Evolutionary conservation across 345 rosid species (phyloP), one percentile per base, ranked within the genome.

Genomic region (Pseudoturritis turrita): DNA sequence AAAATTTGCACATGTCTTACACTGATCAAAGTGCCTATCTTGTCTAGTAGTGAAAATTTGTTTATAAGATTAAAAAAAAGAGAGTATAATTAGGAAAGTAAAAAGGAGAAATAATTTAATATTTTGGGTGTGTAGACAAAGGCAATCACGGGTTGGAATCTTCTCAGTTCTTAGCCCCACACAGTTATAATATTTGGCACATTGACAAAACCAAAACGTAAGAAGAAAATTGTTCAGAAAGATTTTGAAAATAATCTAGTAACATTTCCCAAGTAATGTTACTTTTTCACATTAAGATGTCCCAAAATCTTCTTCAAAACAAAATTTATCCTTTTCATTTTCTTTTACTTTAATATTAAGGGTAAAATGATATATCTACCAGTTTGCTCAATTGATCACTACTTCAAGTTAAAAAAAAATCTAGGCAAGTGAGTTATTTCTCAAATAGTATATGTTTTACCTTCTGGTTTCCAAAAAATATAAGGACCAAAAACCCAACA

Each of bases 81-180:
- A 51, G 36, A 15, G 13, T 35, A 22, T 69, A 35, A 60, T 50
- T 50, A 45, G 2, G 40, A 73, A 65, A 73, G 59, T 46, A 18
- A 46, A 65, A 15, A 64, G 37, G 2, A 43, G 31, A 29, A 46
- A 50, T 21, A 19, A 40, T 50, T 7, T 28, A 67, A 41, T 59
- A 22, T 55, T 26, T 43, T 0, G 37, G 62, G 49, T 56, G 26
- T 69, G 65, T 43, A 63, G 57, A 75, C 70, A 75, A 68, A 67
- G 62, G 70, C 64, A 68, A 68, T 75, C 79, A 75, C 79, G 79
- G 79, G 79, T 68, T 52, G 52, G 74, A 68, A 75, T 75, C 74
- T 75, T 75, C 58, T 22, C 43, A 14, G 74, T 41, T 54, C 6
- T 10, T 2, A 53, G 70, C 52, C 74, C 74, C 74, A 68, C 74